A percentile compares a stretch with the other conserved stretches of the same genome.
phyloP scores from a whole-genome alignment of 306 rosid species.

The Vachellia pachyceras region DNA sequence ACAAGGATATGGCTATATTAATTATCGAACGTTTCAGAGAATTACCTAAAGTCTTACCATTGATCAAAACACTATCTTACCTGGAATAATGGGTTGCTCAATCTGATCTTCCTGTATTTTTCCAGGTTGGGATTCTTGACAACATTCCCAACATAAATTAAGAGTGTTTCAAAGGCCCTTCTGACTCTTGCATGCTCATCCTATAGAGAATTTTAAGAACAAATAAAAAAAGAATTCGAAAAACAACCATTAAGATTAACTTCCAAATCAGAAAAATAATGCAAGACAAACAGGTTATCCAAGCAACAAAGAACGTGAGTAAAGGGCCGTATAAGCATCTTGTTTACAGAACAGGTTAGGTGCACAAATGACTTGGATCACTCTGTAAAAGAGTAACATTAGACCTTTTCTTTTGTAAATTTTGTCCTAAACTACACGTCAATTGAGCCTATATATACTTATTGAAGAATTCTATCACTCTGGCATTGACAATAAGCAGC shows the following conservation, averaged over 20 bases:
- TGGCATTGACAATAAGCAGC: neutral
- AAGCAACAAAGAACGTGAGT: neutral
- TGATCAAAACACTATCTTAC: conserved; percentile 40
- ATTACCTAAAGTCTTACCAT: neutral
- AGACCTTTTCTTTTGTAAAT: neutral
- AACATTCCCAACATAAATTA: conserved; percentile 72
- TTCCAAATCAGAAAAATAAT: conserved; percentile 5
- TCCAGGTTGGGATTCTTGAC: conserved; percentile 75
- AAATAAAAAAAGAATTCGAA: neutral
- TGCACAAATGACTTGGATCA: neutral
- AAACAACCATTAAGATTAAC: neutral
- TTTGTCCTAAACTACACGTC: neutral
- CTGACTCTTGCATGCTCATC: conserved; percentile 64
- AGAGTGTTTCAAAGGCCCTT: conserved; percentile 75
- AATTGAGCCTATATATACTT: conserved; percentile 1
- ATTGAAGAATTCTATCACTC: neutral
- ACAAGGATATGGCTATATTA: neutral
- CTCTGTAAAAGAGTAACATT: neutral
- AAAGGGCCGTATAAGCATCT: neutral
- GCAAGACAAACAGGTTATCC: neutral
- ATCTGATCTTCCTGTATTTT: conserved; percentile 77
- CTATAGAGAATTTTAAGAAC: conserved; percentile 43
- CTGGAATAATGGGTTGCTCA: conserved; percentile 70
- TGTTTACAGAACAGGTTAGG: neutral
- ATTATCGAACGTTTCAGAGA: neutral